A percentile compares a stretch with the other conserved stretches of the same genome.
These are phyloP conservation scores for Corinectria fuckeliana DNA, from an alignment of 2,329 filamentous ascomycete species.

Conservation along the genomic window DNA sequence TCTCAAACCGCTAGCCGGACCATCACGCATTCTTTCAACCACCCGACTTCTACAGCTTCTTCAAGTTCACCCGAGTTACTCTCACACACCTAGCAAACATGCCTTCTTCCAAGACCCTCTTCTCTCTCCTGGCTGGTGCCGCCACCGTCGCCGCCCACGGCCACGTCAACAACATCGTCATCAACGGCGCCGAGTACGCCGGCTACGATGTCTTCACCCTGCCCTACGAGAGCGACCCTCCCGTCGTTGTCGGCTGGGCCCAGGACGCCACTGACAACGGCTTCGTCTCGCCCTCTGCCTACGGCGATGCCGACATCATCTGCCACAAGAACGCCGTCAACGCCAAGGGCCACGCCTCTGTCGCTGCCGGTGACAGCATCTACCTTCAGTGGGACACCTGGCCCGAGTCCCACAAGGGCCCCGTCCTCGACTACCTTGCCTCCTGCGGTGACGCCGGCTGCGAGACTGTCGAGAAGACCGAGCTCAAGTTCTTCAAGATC, in stretches of 20 bases:
- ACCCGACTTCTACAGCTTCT: slow-evolving; percentile 16
- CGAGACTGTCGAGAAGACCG: slow-evolving; percentile 58
- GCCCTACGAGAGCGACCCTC: slow-evolving; percentile 28
- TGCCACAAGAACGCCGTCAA: slow-evolving; percentile 53
- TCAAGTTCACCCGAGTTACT: slow-evolving; percentile 3
- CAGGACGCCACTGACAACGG: slow-evolving; percentile 56
- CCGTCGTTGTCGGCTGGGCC: slow-evolving; percentile 47
- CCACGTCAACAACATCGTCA: slow-evolving; percentile 36
- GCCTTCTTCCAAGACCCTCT: slow-evolving; percentile 38
- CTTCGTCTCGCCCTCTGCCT: slow-evolving; percentile 54
- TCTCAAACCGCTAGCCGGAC: slow-evolving; percentile 37
- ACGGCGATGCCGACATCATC: slow-evolving; percentile 51
- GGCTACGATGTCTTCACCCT: slow-evolving; percentile 32
- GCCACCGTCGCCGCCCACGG: slow-evolving; percentile 39
- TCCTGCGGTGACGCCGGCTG: slow-evolving; percentile 62
- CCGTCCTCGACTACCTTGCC: slow-evolving; percentile 70
- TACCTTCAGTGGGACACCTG: slow-evolving; percentile 52
- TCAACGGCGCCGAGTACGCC: slow-evolving; percentile 34
- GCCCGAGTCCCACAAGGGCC: slow-evolving; percentile 55
- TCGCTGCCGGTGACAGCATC: slow-evolving; percentile 50
- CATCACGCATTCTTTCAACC: slow-evolving; percentile 15
- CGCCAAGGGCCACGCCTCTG: slow-evolving; percentile 47
- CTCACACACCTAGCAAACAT: slow-evolving; percentile 27
- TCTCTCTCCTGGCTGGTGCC: slow-evolving; percentile 38
- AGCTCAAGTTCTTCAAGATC: slow-evolving; percentile 71